A percentile compares a stretch with the other conserved stretches of the same genome.
These are phyloP conservation scores for Coelastrella sp. DNA, from an alignment of 139 green algal genomes.

Conservation along the genomic window DNA sequence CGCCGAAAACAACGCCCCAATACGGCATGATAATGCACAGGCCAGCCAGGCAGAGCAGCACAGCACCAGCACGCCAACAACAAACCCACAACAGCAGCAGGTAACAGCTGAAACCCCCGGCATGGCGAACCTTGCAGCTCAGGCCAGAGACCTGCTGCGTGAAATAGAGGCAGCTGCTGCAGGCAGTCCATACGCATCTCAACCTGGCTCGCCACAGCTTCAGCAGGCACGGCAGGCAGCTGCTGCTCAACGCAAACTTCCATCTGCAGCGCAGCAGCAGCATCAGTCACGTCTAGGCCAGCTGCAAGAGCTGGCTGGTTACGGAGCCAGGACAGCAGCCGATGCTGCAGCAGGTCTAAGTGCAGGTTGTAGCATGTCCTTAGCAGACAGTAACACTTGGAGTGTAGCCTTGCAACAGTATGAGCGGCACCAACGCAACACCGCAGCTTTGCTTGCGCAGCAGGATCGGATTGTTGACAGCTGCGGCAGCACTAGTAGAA, in stretches of 20 bases:
- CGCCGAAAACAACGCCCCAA: too few species aligned
- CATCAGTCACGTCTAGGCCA: not conserved
- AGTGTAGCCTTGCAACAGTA: conserved; percentile 28
- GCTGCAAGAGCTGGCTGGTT: not conserved
- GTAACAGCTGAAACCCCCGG: not conserved
- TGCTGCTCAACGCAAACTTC: not conserved
- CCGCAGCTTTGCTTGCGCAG: not conserved
- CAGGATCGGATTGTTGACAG: not conserved
- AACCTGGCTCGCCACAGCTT: not conserved
- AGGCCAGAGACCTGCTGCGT: not conserved
- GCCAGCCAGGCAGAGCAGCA: not conserved
- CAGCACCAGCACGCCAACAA: not conserved
- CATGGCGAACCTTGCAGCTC: not conserved
- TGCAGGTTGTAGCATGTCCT: not conserved
- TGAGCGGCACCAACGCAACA: not conserved
- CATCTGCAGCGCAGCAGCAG: not conserved
- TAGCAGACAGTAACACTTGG: conserved; percentile 2
- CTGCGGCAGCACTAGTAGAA: not conserved
- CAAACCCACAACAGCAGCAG: not conserved
- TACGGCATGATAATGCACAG: too few species aligned
- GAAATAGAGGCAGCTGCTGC: conserved; percentile 22
- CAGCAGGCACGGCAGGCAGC: not conserved
- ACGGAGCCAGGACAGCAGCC: not conserved
- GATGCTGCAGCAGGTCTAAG: not conserved
- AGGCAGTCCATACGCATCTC: not conserved